Evolutionary conservation across 345 rosid genomes (phyloP), one percentile per base, ranked within the genome.

Genomic region (Arabis hirsuta): DNA sequence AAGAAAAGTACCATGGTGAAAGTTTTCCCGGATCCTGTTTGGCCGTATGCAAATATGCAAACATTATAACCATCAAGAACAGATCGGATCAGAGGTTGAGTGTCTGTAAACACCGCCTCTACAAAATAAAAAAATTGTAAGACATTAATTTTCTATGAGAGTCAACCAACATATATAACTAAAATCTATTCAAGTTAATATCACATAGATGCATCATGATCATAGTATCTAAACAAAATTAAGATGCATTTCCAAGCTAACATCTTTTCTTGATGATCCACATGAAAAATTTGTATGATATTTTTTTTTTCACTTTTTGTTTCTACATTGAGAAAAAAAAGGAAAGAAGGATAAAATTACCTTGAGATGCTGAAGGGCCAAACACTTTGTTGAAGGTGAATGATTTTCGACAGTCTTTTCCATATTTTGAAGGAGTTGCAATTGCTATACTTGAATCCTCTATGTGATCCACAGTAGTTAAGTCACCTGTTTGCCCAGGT

Each of bases 1-100:
- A 12, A 65, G 66, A 50, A 32, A 29, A n/a, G 67, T 80, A 95
- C 99, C 99, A 95, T 95, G 54, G 99, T 95, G 76, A 73, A 80
- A 56, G 99, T 95, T 83, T 95, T 95, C 67, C 99, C 99, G 8
- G 97, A 91, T 69, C 99, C 97, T 31, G 99, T 95, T 84, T 95
- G 99, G 54, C 99, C 99, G 48, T 95, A 95, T 47, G 99, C 99
- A 84, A 95, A 95, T 79, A 95, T 95, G 76, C 99, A 95, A 48
- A 95, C 96, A 61, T 95, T 95, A 77, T 84, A 95, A 66, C 99
- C 99, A 80, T 95, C 99, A 71, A 95, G 96, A 82, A 95, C 96
- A 55, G 99, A 91, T 41, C 97, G 88, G 81, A 95, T 76, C 56
- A 95, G 76, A 45, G 99, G 89, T 78, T 83, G 91, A 44, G 87